Conservation (phyloP, 768 basidiomycete genomes). For the Lentinula lateritia region DNA sequence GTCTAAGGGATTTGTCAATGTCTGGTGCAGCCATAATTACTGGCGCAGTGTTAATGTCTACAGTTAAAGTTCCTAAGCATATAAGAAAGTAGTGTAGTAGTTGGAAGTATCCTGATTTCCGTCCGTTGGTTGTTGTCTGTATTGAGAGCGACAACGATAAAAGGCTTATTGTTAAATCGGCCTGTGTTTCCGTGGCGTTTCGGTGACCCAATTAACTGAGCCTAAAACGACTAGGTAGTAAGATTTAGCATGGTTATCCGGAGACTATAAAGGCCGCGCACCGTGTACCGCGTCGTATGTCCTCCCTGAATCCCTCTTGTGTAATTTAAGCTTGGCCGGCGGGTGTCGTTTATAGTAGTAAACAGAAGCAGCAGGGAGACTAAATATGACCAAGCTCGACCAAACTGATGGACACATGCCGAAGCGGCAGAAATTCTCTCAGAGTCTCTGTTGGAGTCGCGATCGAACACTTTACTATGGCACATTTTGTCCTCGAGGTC, state of each 20-base stretch:
- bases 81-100: too few relatives aligned
- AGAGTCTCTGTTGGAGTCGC: too few relatives aligned
- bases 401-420: neutral
- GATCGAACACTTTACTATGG: too few relatives aligned
- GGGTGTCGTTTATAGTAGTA: neutral
- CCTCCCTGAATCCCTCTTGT: neutral
- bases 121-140: neutral
- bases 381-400: neutral
- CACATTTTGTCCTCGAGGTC: too few relatives aligned
- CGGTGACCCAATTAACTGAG: neutral
- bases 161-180: conserved; percentile 1
- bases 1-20: neutral
- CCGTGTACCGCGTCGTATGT: neutral
- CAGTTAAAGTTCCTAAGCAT: neutral
- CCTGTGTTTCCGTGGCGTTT: neutral
- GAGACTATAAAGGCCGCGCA: neutral
- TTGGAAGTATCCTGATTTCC: neutral
- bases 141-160: neutral
- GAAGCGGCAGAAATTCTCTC: neutral
- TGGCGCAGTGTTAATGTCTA: neutral
- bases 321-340: neutral
- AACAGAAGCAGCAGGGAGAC: neutral
- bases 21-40: neutral
- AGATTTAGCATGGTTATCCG: neutral
- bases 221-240: neutral